A percentile compares a stretch with the other conserved stretches of the same genome.
These are phyloP conservation scores for Mucor circinelloides DNA, from an alignment of 371 early-diverging fungal genomes.

Conservation along the genomic window DNA sequence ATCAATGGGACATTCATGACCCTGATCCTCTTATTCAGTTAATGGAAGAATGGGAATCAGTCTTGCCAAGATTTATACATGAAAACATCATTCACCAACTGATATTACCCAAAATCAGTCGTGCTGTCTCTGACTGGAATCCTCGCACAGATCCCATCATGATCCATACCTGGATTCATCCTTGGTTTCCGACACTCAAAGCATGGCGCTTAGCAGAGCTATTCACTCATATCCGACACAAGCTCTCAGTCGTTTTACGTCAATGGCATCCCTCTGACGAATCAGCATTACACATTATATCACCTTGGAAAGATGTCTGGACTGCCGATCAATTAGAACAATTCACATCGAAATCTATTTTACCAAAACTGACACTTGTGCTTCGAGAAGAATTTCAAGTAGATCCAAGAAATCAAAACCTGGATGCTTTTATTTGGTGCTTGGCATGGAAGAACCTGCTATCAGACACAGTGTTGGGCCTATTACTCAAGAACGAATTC, in stretches of 20 bases:
- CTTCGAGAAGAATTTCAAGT: conserved; percentile 69
- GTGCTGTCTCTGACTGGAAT: conserved; percentile 70
- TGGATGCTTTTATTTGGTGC: conserved; percentile 62
- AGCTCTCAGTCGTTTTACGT: conserved; percentile 57
- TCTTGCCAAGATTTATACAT: conserved; percentile 74
- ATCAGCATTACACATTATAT: conserved; percentile 57
- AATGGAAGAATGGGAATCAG: conserved; percentile 74
- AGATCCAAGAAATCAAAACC: conserved; percentile 75
- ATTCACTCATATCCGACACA: conserved; percentile 65
- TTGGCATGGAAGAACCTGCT: conserved; percentile 69
- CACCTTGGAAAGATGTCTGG: conserved; percentile 77
- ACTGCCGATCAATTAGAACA: conserved; percentile 57
- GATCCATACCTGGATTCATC: conserved; percentile 83
- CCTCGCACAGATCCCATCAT: conserved; percentile 69
- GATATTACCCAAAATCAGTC: conserved; percentile 72
- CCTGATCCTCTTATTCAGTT: conserved; percentile 71
- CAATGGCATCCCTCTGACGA: conserved; percentile 76
- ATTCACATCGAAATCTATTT: conserved; percentile 59
- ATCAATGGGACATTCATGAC: conserved; percentile 71
- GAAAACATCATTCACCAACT: conserved; percentile 79
- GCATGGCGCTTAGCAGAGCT: conserved; percentile 60
- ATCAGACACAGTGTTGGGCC: conserved; percentile 53
- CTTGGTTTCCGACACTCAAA: conserved; percentile 80
- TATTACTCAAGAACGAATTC: conserved; percentile 77
- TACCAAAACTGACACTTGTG: conserved; percentile 70